These are phyloP conservation scores for Carpinus viminea DNA, from an alignment of 306 rosid genomes.

Conservation along the genomic window DNA sequence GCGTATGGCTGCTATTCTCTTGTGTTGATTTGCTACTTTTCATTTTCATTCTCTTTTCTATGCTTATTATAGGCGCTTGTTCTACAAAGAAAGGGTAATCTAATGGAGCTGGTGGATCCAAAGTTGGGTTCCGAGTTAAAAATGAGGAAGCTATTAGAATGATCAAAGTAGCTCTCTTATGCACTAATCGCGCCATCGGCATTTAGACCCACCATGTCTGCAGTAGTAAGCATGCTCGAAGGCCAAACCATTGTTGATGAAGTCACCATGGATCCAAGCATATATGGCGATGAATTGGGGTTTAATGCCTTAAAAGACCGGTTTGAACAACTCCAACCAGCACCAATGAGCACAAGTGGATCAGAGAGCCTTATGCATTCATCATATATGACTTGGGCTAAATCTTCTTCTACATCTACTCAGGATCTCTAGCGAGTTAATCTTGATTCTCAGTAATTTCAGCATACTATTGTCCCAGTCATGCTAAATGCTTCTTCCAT, in stretches of 20 bases:
- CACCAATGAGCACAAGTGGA: too few species aligned
- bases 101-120: conserved; percentile 56
- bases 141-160: conserved; percentile 37
- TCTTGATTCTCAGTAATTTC: too few species aligned
- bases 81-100: conserved; percentile 2
- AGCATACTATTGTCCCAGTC: too few species aligned
- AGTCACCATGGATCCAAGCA: conserved; percentile 22
- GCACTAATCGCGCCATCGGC: conserved; percentile 49
- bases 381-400: too few species aligned
- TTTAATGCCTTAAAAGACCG: conserved; percentile 39
- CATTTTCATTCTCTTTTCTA: background rate
- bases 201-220: conserved; percentile 59
- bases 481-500: too few species aligned
- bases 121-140: conserved; percentile 43
- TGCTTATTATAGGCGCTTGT: conserved; percentile 9
- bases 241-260: conserved; percentile 43
- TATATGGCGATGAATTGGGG: conserved; percentile 35
- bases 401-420: background rate
- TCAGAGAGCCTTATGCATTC: too few species aligned
- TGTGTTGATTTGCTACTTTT: background rate
- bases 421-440: too few species aligned
- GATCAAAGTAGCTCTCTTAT: conserved; percentile 55
- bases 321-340: too few species aligned
- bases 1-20: too few species aligned
- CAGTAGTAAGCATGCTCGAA: conserved; percentile 66